Evolutionary conservation across 441 rosid genomes (phyloP), one percentile per base, ranked within the genome.

Genomic region (Eruca vesicaria): DNA sequence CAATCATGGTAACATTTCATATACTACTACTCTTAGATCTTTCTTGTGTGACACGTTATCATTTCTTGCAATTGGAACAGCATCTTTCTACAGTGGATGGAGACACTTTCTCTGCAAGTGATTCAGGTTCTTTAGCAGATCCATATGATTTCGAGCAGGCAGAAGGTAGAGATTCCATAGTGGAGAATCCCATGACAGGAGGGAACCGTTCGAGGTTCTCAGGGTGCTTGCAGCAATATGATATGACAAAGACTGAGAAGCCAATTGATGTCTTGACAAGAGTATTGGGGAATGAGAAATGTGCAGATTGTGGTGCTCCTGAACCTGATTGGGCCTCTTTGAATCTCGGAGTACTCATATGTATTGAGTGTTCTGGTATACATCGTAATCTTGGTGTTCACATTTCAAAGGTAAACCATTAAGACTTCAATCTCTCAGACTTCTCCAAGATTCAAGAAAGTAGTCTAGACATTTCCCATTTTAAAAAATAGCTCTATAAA

Each of bases 251-350:
- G 81, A 81, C 78, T 82, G 94, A 86, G 77, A 96, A 88, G 84
- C 97, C 98, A 35, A 90, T 91, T 78, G 93, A 88, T 77, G 63
- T 88, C 68, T 72, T 93, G 79, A 88, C 87, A 72, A 89, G 84
- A 74, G 97, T 93, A 6, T 72, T 87, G 31, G 99, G 99, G 56
- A 96, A 93, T 72, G 96, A 89, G 78, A 87, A 77, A 83, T 96
- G 99, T 80, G 99, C 97, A 69, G 99, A 96, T 81, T 96, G 99
- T 83, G 90, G 97, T 72, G 89, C 94, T 60, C 87, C 97, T 71
- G 99, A 90, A 69, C 99, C 99, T 43, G 99, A 96, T 71, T 96
- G 98, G 98, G 98, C 99, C 69, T 96, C 99, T 78, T 82, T 96
- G 74, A 96, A 96, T 78, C 96, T 96, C 9, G 97, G 98, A 63